Evolutionary conservation across 257 asterid species (phyloP).

Genomic region (Linaria vulgaris): DNA sequence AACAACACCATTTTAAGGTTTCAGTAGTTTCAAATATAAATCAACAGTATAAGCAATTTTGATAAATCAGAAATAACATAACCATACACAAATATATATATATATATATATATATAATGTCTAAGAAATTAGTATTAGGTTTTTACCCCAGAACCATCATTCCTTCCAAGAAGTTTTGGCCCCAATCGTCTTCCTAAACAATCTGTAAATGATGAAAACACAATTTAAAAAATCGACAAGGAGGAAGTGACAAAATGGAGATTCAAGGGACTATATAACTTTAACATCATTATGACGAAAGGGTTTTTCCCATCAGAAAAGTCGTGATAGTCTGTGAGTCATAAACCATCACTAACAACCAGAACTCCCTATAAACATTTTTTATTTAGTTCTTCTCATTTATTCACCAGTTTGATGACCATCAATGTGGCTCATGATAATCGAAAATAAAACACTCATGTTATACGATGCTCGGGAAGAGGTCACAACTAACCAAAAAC

Average conservation of each 20-base stretch:
- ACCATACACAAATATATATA: too few species aligned
- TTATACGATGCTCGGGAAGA: too few species aligned
- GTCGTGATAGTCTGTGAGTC: slow-evolving; percentile 3
- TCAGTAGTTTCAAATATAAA: slow-evolving; percentile 3
- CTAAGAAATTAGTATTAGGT: background rate
- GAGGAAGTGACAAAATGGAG: background rate
- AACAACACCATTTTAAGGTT: slow-evolving; percentile 31
- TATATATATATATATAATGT: slow-evolving; percentile 8
- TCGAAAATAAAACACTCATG: too few species aligned
- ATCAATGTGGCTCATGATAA: too few species aligned
- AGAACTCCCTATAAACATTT: background rate
- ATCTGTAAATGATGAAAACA: slow-evolving; percentile 51
- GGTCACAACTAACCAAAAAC: too few species aligned
- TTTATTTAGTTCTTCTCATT: too few species aligned
- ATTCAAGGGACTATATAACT: too few species aligned
- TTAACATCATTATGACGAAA: too few species aligned
- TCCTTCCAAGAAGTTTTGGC: slow-evolving; percentile 81
- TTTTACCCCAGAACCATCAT: slow-evolving; percentile 85
- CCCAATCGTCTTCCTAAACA: slow-evolving; percentile 95
- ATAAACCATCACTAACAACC: background rate
- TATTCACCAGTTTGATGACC: too few species aligned
- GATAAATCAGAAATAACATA: too few species aligned
- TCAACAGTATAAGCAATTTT: too few species aligned
- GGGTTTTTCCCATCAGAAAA: too few species aligned
- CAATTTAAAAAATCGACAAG: background rate